phyloP scores from a whole-genome alignment of 2,329 filamentous ascomycete genomes.

The Fusarium falciforme region DNA sequence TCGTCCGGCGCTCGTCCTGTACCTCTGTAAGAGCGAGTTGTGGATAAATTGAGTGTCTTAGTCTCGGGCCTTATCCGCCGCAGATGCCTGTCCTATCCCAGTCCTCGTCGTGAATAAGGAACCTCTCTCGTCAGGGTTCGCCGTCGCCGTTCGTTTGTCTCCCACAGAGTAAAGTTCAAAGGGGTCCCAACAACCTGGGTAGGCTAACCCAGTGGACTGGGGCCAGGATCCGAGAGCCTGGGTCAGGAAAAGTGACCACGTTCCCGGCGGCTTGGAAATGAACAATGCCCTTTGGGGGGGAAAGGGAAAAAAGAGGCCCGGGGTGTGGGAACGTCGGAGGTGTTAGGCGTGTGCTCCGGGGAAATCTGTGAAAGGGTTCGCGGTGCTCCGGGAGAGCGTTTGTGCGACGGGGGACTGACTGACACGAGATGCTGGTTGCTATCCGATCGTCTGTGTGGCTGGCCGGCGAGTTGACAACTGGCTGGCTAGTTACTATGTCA shows the following conservation, averaged over 20 bases:
- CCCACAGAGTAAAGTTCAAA: slow-evolving; percentile 1
- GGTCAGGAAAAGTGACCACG: slow-evolving; percentile 34
- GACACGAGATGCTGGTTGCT: neutral
- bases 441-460: neutral
- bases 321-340: neutral
- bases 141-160: neutral
- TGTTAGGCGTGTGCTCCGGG: neutral
- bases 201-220: slow-evolving; percentile 34
- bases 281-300: slow-evolving; percentile 10
- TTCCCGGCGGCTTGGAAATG: slow-evolving; percentile 38
- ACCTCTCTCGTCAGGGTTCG: neutral
- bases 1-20: neutral
- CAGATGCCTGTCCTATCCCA: slow-evolving; percentile 1
- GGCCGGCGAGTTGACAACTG: slow-evolving; percentile 1
- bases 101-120: neutral
- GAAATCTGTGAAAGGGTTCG: slow-evolving; percentile 1
- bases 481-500: neutral
- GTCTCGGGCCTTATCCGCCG: slow-evolving; percentile 1
- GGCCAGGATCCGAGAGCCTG: slow-evolving; percentile 42
- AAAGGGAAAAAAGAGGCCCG: neutral
- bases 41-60: neutral
- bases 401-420: neutral
- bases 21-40: slow-evolving; percentile 9
- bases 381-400: neutral
- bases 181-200: slow-evolving; percentile 39